A percentile compares a stretch with the other conserved stretches of the same genome.
phyloP scores from a whole-genome alignment of 192 early-diverging fungal species.

The Entomortierella lignicola region DNA sequence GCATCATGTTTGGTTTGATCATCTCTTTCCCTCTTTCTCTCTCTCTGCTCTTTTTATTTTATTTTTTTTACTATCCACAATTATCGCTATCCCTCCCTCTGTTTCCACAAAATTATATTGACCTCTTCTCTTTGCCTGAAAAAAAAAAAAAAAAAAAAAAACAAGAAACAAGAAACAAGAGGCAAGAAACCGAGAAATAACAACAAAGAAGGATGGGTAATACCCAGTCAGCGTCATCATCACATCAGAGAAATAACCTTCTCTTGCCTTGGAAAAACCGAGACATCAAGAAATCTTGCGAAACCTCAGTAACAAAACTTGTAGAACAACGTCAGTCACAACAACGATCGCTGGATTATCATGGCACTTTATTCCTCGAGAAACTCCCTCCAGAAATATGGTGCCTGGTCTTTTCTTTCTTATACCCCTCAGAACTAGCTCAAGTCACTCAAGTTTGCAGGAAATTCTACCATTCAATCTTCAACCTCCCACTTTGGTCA shows the following conservation, averaged over 20 bases:
- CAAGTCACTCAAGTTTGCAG: neutral
- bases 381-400: neutral
- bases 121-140: too few species aligned
- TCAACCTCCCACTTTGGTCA: neutral
- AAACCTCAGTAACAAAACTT: neutral
- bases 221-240: neutral
- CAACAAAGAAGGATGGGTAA: too few species aligned
- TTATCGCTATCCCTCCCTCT: too few species aligned
- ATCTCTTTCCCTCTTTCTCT: too few species aligned
- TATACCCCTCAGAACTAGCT: neutral
- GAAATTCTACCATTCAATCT: neutral
- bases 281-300: neutral
- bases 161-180: too few species aligned
- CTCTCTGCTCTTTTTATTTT: too few species aligned
- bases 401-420: neutral
- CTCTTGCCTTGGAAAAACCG: neutral
- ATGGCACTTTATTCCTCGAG: neutral
- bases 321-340: neutral
- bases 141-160: too few species aligned
- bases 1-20: too few species aligned
- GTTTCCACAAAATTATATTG: too few species aligned
- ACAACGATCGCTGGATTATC: neutral
- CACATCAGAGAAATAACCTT: neutral
- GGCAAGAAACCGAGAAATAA: too few species aligned
- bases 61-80: too few species aligned